A percentile compares a stretch with the other conserved stretches of the same genome.
These are phyloP conservation scores for Zymoseptoria brevis DNA, from an alignment of 2,329 filamentous ascomycete species.

Conservation along the genomic window DNA sequence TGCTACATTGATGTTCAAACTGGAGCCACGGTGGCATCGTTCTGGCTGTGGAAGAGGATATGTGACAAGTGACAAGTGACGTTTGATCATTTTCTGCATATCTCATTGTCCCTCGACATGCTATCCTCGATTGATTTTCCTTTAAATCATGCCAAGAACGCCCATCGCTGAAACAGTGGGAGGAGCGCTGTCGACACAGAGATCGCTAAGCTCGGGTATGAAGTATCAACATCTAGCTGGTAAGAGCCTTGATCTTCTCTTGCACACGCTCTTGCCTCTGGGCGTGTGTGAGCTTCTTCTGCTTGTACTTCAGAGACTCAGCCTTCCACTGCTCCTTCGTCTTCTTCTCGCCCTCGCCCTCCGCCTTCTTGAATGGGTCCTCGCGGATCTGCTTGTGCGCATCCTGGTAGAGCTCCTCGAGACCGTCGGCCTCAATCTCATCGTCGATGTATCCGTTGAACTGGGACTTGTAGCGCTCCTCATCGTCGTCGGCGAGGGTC, in stretches of 20 bases:
- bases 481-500: slow-evolving; percentile 96
- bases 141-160: not conserved
- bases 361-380: slow-evolving; percentile 93
- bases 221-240: slow-evolving; percentile 29
- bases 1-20: no score
- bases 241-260: slow-evolving; percentile 82
- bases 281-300: slow-evolving; percentile 68
- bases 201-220: not conserved
- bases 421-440: slow-evolving; percentile 88
- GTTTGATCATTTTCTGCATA: not conserved
- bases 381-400: slow-evolving; percentile 95
- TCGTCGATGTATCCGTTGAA: slow-evolving; percentile 98
- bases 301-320: slow-evolving; percentile 84
- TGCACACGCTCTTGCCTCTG: slow-evolving; percentile 78
- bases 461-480: slow-evolving; percentile 98
- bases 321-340: slow-evolving; percentile 68
- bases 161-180: not conserved
- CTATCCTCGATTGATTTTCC: not conserved
- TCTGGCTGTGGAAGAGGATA: no score
- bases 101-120: not conserved
- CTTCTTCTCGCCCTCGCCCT: slow-evolving; percentile 75
- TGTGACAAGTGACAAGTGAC: not conserved
- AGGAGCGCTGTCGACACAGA: not conserved
- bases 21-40: no score
- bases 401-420: slow-evolving; percentile 93